Evolutionary conservation across 192 early-diverging fungal species (phyloP).

Genomic region (Cladochytrium replicatum): DNA sequence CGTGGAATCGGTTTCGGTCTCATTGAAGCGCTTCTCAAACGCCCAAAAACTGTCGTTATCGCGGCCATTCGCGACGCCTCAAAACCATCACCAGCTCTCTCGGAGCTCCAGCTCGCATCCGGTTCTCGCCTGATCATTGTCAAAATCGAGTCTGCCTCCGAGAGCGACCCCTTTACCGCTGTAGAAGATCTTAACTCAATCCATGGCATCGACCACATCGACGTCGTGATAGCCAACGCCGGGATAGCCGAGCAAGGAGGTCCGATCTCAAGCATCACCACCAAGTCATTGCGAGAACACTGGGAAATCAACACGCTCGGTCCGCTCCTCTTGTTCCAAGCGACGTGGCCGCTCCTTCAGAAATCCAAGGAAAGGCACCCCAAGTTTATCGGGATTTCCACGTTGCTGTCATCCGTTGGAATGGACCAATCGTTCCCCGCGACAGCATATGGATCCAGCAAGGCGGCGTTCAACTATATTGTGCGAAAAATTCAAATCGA

Average conservation of each 20-base stretch:
- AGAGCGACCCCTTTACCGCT: neutral
- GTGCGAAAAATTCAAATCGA: neutral
- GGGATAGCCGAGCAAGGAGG: neutral
- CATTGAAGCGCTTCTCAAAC: neutral
- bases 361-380: neutral
- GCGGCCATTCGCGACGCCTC: constrained; percentile 5
- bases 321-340: neutral
- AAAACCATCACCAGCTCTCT: too few relatives aligned
- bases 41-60: constrained; percentile 8
- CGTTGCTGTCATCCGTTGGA: neutral
- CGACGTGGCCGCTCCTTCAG: constrained; percentile 1
- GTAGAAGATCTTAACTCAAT: neutral
- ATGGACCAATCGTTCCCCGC: neutral
- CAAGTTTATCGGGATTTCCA: constrained; percentile 4
- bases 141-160: constrained; percentile 7
- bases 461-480: constrained; percentile 4
- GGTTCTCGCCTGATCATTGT: too few relatives aligned
- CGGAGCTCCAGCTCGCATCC: too few relatives aligned
- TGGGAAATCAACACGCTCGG: constrained; percentile 3
- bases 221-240: constrained; percentile 10
- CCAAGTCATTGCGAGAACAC: neutral
- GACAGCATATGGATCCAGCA: constrained; percentile 1
- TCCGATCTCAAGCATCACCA: neutral
- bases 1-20: constrained; percentile 9
- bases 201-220: neutral